Evolutionary conservation across 306 rosid species (phyloP), one percentile per base, ranked within the genome.

Genomic region (Mimosa bimucronata): DNA sequence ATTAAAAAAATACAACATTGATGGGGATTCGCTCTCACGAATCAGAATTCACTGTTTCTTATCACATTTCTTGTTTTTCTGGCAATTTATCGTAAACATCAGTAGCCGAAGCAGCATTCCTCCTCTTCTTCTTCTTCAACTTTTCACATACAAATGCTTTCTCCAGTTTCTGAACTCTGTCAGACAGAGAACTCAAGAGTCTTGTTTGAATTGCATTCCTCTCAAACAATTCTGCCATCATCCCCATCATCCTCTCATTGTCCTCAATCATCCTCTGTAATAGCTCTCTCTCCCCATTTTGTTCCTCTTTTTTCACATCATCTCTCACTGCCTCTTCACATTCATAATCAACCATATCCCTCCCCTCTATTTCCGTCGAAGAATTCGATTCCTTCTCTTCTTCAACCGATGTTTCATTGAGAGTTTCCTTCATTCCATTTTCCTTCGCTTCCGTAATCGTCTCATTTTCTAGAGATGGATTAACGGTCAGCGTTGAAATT

Each of bases 101-200:
- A 21, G 30, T 26, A 19, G 50, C 30, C 26, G 28, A 19, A 37
- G 18, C 65, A 73, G 10, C 19, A 16, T 60, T 42, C 77, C 73
- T 88, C 75, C 34, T 93, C 88, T 86, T 91, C 86, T 71, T 90
- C 85, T 19, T 92, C 77, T 85, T 85, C 77, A 83, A 67, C 81
- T 75, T 90, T 0, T 85, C 94, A 74, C 87, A 83, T 3, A 76
- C 38, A 19, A 83, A 69, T 19, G 92, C 90, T 78, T 79, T 90
- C 83, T 92, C 97, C 40, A 92, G 74, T n/a, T 75, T 83, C 46
- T 79, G 92, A 53, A 94, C 97, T 53, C 97, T 86, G 1, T 83
- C 88, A 0, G 92, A 74, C 65, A 94, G 88, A 16, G 91, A 88
- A 57, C 81, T 79, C 1, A 92, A 81, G 70, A 90, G 41, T 60